phyloP scores from a whole-genome alignment of 768 basidiomycete genomes.

The Lactarius sp. region DNA sequence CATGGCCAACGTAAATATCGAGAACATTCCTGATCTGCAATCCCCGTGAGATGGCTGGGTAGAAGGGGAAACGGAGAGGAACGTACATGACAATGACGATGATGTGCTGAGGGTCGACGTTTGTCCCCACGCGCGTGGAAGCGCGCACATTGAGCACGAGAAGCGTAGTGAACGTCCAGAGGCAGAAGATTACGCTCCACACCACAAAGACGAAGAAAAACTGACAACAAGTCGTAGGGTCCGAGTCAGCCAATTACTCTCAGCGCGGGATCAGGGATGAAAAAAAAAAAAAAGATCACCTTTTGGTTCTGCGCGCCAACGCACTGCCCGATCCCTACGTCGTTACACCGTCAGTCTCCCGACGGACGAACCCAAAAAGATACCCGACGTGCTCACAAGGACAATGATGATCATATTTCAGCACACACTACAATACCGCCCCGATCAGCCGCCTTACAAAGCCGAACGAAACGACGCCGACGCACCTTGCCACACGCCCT shows the following conservation, averaged over 20 bases:
- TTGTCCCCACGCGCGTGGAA: slow-evolving; percentile 25
- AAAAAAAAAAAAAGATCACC: slow-evolving; percentile 34
- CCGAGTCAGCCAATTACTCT: background rate
- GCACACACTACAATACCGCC: slow-evolving; percentile 50
- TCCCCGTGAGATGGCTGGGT: background rate
- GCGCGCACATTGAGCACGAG: slow-evolving; percentile 46
- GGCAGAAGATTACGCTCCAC: slow-evolving; percentile 54
- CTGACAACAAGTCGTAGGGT: slow-evolving; percentile 39
- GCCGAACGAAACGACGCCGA: slow-evolving; percentile 29
- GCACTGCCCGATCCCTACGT: slow-evolving; percentile 85
- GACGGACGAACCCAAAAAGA: background rate
- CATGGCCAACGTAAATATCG: too few relatives aligned
- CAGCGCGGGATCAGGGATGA: too few relatives aligned
- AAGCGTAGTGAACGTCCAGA: slow-evolving; percentile 60
- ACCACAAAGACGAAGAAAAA: slow-evolving; percentile 82
- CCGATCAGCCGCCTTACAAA: background rate
- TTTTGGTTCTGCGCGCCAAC: slow-evolving; percentile 92
- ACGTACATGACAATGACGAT: slow-evolving; percentile 70
- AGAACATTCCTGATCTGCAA: too few relatives aligned
- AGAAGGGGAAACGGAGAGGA: background rate
- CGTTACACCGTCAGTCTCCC: slow-evolving; percentile 9
- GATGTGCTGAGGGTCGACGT: slow-evolving; percentile 62
- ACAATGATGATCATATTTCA: slow-evolving; percentile 88
- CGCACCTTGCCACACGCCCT: slow-evolving; percentile 39
- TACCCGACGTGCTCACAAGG: slow-evolving; percentile 52